These are phyloP conservation scores for Eutrema yunnanense DNA, from an alignment of 345 rosid genomes.

Conservation along the genomic window DNA sequence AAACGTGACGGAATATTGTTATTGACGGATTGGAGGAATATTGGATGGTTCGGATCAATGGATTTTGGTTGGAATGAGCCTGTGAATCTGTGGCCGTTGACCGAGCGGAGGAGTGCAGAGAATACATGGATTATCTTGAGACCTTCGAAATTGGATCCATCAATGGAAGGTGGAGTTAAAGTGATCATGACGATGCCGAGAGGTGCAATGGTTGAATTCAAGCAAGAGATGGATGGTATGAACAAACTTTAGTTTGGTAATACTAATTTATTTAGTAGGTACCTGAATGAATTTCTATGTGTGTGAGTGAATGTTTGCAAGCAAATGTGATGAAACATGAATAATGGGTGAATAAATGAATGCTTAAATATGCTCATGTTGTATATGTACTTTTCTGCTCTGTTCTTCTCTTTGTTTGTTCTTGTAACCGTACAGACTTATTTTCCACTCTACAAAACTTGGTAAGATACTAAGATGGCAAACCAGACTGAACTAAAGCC, in stretches of 20 bases:
- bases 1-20: slow-evolving; percentile 22
- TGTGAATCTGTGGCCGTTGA: slow-evolving; percentile 30
- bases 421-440: no score
- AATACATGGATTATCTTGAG: neutral
- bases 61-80: slow-evolving; percentile 44
- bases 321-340: neutral
- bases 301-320: neutral
- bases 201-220: neutral
- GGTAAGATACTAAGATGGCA: neutral
- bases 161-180: slow-evolving; percentile 30
- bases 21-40: slow-evolving; percentile 41
- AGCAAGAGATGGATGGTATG: neutral
- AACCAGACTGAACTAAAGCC: neutral
- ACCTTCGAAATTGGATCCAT: slow-evolving; percentile 7
- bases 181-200: neutral
- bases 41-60: neutral
- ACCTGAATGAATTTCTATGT: no score
- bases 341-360: neutral
- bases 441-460: neutral
- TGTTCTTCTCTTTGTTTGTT: neutral
- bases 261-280: no score
- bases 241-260: neutral
- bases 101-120: neutral
- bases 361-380: neutral
- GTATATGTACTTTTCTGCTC: neutral